Evolutionary conservation across 208 protist species (phyloP), one percentile per base, ranked within the genome.

Genomic region (Trypanosoma rangeli): DNA sequence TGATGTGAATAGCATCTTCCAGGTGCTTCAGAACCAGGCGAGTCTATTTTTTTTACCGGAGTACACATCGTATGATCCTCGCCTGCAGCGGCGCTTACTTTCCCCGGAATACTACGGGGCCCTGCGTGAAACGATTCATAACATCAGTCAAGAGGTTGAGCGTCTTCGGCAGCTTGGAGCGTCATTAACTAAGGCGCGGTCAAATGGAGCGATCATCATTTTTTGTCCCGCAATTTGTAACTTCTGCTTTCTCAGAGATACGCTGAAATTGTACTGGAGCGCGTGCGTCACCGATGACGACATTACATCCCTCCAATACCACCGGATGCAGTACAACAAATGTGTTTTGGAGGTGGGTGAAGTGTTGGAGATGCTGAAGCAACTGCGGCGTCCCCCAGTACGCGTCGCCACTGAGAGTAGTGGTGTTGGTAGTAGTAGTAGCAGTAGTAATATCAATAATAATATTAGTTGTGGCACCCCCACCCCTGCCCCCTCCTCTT

Each of bases 271-370:
- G 53, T 85, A 94, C 64, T 80, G 89, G 59, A 87, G 84, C 68
- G 68, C 73, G 46, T 87, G 81, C 67, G 26, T 94, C 28, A 83
- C 81, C 35, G 90, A 89, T 54, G 81, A 91, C 63, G 86, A 93
- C 68, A 65, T 78, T n/a, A 89, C 84, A 9, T 77, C 85, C 31
- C 68, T 86, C 13, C 55, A 79, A 52, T 81, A 83, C 29, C 84
- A 83, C 57, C 65, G 87, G 59, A 65, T 84, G 24, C 46, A 83
- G 61, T 93, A 90, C 72, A 69, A 78, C 55, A 58, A 64, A 16
- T 68, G 82, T 31, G 67, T 86, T 0, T 52, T 61, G 39, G 74
- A 80, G 16, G 61, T 68, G 20, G 60, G 52, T 8, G 79, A 79
- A 15, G 66, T 80, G 5, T 63, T 74, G 55, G 72, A 82, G 39